Evolutionary conservation across 768 basidiomycete genomes (phyloP).

Genomic region (Trametopsis cervina): DNA sequence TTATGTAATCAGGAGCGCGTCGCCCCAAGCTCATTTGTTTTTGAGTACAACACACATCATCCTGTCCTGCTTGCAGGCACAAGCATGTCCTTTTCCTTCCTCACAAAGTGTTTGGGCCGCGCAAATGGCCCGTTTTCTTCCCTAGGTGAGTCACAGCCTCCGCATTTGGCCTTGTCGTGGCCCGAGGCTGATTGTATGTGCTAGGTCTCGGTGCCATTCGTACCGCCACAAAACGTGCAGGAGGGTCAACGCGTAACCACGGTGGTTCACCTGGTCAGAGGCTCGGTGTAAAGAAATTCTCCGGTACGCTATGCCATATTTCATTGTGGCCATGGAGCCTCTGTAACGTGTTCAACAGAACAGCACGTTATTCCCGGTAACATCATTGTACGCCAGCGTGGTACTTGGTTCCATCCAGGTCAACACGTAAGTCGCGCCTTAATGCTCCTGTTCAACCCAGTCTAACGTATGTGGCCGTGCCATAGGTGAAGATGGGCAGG

Average conservation of each 20-base stretch:
- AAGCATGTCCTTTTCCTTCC: constrained; percentile 44
- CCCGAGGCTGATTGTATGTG: not conserved
- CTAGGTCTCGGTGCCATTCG: constrained; percentile 61
- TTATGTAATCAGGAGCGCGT: constrained; percentile 17
- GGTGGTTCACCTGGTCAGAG: constrained; percentile 91
- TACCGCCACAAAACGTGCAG: constrained; percentile 94
- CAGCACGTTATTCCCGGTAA: constrained; percentile 90
- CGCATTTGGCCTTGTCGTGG: constrained; percentile 2
- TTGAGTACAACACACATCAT: not conserved
- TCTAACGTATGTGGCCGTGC: not conserved
- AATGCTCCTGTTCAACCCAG: not conserved
- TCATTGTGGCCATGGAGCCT: no score
- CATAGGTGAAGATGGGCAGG: constrained; percentile 80
- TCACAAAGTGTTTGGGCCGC: constrained; percentile 29
- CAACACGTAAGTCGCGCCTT: constrained; percentile 62
- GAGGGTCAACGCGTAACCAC: constrained; percentile 90
- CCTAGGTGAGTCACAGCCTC: constrained; percentile 21
- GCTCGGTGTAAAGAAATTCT: constrained; percentile 93
- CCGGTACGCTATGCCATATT: no score
- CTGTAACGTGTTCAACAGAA: constrained; percentile 46
- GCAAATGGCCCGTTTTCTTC: constrained; percentile 44
- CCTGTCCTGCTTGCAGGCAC: constrained; percentile 1
- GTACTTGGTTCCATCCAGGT: constrained; percentile 87
- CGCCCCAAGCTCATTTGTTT: not conserved
- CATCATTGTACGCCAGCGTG: constrained; percentile 94